Percentiles rank a stretch among this genome's conserved stretches.
These are phyloP conservation scores for Bacterosira constricta DNA, from an alignment of 108 stramenopile genomes.

Conservation along the genomic window DNA sequence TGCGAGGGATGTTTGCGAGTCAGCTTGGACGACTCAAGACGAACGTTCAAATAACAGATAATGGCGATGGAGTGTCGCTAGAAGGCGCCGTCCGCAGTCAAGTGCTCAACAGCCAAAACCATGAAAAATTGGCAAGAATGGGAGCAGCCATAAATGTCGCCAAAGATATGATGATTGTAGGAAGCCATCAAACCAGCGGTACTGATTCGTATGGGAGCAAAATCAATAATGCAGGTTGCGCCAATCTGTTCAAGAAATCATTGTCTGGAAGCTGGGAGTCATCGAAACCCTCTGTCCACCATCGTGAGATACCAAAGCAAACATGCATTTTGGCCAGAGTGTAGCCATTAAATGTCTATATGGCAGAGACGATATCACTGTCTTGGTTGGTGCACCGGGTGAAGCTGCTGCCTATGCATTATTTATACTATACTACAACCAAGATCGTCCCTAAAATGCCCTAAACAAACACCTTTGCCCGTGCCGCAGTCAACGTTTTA, in stretches of 20 bases:
- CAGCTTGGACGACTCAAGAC: conserved; percentile 60
- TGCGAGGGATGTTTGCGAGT: conserved; percentile 77
- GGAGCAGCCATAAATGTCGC: conserved; percentile 52
- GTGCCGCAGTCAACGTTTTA: too few relatives aligned
- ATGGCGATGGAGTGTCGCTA: conserved; percentile 45
- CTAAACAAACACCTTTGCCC: too few relatives aligned
- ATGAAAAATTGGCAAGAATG: conserved; percentile 44
- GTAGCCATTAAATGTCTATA: conserved; percentile 55
- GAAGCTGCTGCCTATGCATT: conserved; percentile 53
- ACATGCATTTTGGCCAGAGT: conserved; percentile 48
- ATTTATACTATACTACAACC: not conserved
- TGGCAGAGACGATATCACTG: conserved; percentile 56
- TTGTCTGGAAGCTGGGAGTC: conserved; percentile 29
- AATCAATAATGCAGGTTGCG: conserved; percentile 51
- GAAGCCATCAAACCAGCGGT: conserved; percentile 42
- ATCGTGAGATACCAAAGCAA: not conserved
- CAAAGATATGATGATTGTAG: conserved; percentile 50
- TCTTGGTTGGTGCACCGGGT: conserved; percentile 66
- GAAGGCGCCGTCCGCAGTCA: conserved; percentile 18
- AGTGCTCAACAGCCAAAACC: conserved; percentile 19
- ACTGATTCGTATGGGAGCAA: conserved; percentile 6
- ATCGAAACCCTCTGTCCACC: conserved; percentile 33
- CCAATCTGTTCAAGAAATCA: conserved; percentile 50
- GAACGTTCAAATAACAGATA: conserved; percentile 58
- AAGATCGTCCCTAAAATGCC: too few relatives aligned